Conservation (phyloP, 2,329 filamentous ascomycete species). For the Cadophora malorum region DNA sequence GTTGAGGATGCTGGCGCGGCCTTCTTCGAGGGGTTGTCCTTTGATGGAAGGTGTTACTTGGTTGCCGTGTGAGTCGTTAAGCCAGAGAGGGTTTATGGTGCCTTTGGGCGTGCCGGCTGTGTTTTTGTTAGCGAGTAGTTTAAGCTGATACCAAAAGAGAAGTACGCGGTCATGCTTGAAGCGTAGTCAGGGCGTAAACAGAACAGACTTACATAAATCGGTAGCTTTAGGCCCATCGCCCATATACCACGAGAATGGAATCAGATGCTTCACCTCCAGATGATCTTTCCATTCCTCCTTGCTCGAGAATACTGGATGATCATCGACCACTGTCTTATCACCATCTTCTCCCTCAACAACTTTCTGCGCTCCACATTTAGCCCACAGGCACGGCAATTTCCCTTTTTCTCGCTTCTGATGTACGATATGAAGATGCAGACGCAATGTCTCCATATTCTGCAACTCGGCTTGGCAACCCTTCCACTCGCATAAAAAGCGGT, state of each 20-base stretch:
- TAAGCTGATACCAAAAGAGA: neutral
- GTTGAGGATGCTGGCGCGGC: slow-evolving; percentile 37
- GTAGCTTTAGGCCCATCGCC: slow-evolving; percentile 63
- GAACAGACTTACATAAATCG: slow-evolving; percentile 33
- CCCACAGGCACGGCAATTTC: slow-evolving; percentile 49
- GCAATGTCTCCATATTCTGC: slow-evolving; percentile 66
- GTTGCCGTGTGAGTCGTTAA: slow-evolving; percentile 57
- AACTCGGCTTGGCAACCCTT: slow-evolving; percentile 62
- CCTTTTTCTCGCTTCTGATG: slow-evolving; percentile 48
- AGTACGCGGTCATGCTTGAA: no score
- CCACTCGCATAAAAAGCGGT: slow-evolving; percentile 67
- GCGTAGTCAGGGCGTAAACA: neutral
- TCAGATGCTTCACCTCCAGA: slow-evolving; percentile 60
- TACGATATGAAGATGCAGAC: slow-evolving; percentile 58
- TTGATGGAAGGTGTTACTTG: slow-evolving; percentile 65
- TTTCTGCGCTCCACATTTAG: slow-evolving; percentile 46
- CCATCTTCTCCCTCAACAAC: slow-evolving; percentile 27
- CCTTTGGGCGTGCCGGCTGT: slow-evolving; percentile 26
- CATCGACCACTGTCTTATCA: slow-evolving; percentile 26
- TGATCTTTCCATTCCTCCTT: slow-evolving; percentile 54
- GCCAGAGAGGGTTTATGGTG: slow-evolving; percentile 47
- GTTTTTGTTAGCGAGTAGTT: slow-evolving; percentile 19
- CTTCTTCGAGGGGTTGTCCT: slow-evolving; percentile 58
- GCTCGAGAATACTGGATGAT: slow-evolving; percentile 32
- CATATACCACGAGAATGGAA: slow-evolving; percentile 61